Percentiles rank a stretch among this genome's conserved stretches.
Evolutionary conservation across 2,329 filamentous ascomycete genomes (phyloP).

Genomic region (Huntiella moniliformis): DNA sequence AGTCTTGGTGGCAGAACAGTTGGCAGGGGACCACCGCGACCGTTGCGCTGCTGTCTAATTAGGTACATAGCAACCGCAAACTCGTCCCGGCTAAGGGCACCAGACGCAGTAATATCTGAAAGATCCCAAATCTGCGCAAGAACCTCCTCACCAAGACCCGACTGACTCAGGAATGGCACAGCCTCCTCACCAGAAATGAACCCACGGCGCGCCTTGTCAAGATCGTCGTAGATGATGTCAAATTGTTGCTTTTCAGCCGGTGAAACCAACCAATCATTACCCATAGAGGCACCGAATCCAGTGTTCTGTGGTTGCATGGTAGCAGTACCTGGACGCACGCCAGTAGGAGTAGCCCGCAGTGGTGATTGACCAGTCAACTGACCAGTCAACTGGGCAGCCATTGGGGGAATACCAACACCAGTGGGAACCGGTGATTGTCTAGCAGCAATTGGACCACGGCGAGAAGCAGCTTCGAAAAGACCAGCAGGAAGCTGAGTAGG

Average conservation of each 20-base stretch:
- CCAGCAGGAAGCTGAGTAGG: conserved; percentile 66
- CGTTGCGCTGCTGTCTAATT: conserved; percentile 72
- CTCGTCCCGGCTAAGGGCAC: conserved; percentile 68
- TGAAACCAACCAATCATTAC: conserved; percentile 59
- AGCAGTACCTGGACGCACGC: conserved; percentile 27
- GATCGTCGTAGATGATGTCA: conserved; percentile 63
- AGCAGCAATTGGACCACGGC: conserved; percentile 30
- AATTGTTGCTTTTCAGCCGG: conserved; percentile 73
- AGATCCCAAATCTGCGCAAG: conserved; percentile 95
- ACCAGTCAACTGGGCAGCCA: conserved; percentile 69
- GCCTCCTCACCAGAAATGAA: conserved; percentile 88
- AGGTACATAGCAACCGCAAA: conserved; percentile 97
- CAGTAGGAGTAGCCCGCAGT: conserved; percentile 31
- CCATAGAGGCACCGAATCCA: conserved; percentile 17
- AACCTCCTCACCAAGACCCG: conserved; percentile 69
- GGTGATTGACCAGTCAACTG: conserved; percentile 26
- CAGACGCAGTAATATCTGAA: conserved; percentile 80
- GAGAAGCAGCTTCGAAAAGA: conserved; percentile 75
- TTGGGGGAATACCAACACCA: conserved; percentile 18
- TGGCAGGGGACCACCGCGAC: conserved; percentile 48
- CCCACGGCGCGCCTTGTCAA: conserved; percentile 66
- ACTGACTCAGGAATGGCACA: conserved; percentile 84
- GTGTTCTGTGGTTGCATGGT: conserved; percentile 22
- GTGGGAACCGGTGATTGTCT: conserved; percentile 31
- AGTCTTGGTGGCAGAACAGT: conserved; percentile 61